phyloP scores from a whole-genome alignment of 108 stramenopile genomes.

The Ochromonas danica region DNA sequence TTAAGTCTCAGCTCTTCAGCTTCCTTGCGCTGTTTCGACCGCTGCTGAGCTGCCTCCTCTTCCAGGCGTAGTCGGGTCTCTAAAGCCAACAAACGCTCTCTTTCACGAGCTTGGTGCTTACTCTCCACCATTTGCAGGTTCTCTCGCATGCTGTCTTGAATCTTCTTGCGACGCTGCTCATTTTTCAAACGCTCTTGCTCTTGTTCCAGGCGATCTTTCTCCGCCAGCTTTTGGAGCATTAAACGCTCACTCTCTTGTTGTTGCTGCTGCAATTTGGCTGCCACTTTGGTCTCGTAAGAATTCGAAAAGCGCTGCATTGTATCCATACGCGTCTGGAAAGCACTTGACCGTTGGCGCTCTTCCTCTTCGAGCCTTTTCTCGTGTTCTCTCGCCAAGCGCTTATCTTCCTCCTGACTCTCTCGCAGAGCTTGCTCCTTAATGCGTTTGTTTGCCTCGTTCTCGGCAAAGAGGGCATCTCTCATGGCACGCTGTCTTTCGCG shows the following conservation, averaged over 20 bases:
- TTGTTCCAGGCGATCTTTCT: slow-evolving; percentile 4
- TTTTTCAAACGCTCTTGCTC: neutral
- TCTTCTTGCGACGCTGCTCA: neutral
- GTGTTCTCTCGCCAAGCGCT: neutral
- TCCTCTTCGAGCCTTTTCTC: slow-evolving; percentile 10
- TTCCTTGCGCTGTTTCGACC: neutral
- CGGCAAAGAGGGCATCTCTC: neutral
- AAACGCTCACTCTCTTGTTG: neutral
- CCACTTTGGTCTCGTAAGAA: neutral
- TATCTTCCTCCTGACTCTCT: slow-evolving; percentile 4
- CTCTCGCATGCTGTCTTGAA: neutral
- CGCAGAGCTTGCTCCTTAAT: neutral
- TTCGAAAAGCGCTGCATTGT: neutral
- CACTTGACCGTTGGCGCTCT: neutral
- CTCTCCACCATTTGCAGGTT: neutral
- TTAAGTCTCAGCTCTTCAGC: neutral
- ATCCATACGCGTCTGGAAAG: neutral
- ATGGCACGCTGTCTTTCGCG: neutral
- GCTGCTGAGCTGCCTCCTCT: neutral
- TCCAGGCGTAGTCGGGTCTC: neutral
- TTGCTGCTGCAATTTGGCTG: neutral
- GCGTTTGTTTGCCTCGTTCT: neutral
- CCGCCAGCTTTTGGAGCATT: neutral
- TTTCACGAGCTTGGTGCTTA: neutral
- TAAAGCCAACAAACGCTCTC: neutral